Evolutionary conservation across 352 stramenopile species (phyloP).

Genomic region (Phytophthora sp.): DNA sequence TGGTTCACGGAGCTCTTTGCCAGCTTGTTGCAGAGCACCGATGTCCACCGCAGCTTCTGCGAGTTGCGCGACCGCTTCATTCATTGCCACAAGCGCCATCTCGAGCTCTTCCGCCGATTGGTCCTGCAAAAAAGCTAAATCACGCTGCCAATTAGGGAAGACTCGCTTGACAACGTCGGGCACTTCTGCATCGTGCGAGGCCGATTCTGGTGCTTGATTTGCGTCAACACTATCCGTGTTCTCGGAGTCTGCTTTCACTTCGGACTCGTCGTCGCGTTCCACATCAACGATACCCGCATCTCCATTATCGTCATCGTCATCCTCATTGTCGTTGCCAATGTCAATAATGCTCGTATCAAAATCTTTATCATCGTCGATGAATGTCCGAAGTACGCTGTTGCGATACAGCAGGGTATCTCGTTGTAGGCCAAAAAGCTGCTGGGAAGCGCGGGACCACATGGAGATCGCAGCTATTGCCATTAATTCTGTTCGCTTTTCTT

Average conservation of each 20-base stretch:
- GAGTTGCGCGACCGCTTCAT: constrained; percentile 4
- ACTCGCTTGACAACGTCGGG: constrained; percentile 51
- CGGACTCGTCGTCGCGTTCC: constrained; percentile 9
- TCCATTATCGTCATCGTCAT: constrained; percentile 1
- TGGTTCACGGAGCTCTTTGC: too few relatives aligned
- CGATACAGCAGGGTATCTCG: constrained; percentile 37
- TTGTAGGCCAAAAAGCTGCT: constrained; percentile 32
- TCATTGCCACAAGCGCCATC: constrained; percentile 27
- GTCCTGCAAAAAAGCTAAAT: constrained; percentile 48
- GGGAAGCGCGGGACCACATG: constrained; percentile 43
- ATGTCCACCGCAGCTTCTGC: neutral
- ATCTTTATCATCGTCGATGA: constrained; percentile 15
- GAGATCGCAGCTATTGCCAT: constrained; percentile 27
- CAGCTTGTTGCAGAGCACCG: neutral
- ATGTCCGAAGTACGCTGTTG: constrained; percentile 34
- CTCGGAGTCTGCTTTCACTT: constrained; percentile 4
- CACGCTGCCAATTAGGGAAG: constrained; percentile 52
- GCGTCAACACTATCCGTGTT: neutral
- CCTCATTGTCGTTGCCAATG: neutral
- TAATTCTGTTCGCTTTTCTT: constrained; percentile 16
- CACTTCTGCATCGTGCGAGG: constrained; percentile 3
- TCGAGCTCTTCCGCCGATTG: constrained; percentile 39
- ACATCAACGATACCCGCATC: neutral
- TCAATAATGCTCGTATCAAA: neutral
- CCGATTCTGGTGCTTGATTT: neutral